These are phyloP conservation scores for Paraphaeosphaeria sporulosa DNA, from an alignment of 2,329 filamentous ascomycete genomes.

Conservation along the genomic window DNA sequence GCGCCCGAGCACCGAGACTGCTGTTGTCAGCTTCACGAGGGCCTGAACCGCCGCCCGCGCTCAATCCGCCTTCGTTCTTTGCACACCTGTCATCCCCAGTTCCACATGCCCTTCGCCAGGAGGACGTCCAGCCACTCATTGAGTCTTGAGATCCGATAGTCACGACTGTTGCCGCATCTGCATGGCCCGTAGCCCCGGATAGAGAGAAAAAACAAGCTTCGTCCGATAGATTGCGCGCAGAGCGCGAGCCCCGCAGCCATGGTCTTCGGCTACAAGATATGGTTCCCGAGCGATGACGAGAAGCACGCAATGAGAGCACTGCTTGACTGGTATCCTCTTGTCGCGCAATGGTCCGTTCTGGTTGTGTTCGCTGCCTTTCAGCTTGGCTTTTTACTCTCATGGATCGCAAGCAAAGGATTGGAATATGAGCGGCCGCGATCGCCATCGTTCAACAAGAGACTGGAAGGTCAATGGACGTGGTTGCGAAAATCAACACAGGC, in stretches of 20 bases:
- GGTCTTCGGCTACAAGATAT: constrained; percentile 60
- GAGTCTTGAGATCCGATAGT: neutral
- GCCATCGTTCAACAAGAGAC: constrained; percentile 49
- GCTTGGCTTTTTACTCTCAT: constrained; percentile 46
- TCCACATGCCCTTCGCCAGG: neutral
- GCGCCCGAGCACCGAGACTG: too few species aligned
- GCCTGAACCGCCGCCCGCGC: neutral
- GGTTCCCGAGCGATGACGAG: constrained; percentile 59
- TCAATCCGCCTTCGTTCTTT: neutral
- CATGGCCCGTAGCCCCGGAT: neutral
- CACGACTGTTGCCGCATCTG: neutral
- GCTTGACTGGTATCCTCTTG: constrained; percentile 63
- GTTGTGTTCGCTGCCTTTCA: constrained; percentile 55
- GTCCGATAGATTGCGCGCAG: constrained; percentile 1
- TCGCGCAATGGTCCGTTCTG: constrained; percentile 64
- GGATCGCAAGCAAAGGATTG: constrained; percentile 37
- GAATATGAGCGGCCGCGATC: constrained; percentile 50
- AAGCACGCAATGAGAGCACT: constrained; percentile 59
- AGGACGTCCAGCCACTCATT: neutral
- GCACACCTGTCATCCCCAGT: neutral
- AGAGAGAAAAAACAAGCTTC: constrained; percentile 12
- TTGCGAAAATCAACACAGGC: constrained; percentile 29
- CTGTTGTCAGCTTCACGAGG: constrained; percentile 11
- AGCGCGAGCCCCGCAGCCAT: constrained; percentile 18
- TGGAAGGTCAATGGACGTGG: constrained; percentile 33